Base-by-base conservation (phyloP, 768 basidiomycete species). In the Mycena venus region DNA sequence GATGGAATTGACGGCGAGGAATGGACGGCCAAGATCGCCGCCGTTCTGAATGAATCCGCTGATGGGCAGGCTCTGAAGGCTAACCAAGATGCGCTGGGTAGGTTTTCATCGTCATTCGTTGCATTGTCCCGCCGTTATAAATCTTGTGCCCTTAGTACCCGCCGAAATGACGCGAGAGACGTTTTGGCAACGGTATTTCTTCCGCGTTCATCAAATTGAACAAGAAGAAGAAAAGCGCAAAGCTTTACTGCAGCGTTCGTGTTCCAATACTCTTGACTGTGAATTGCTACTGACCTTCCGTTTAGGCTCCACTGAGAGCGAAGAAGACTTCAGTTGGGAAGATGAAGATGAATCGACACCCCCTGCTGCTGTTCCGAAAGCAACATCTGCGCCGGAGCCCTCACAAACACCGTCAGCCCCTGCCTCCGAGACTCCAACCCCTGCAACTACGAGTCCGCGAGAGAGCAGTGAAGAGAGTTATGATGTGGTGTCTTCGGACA, bases 271-370 rank as follows among this genome's bases (percentile, higher is more conserved):
- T 27, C 25, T 40, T 38, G 17, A 25, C n/a, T n/a, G n/a, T n/a
- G 19, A 17, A 3, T 49, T 17, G 34, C 1, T 17, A 38, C 63
- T 49, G 34, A 53, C 19, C 29, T 61, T 76, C 14, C 60, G 15
- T 14, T 55, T 74, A 92, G 91, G 88, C n/a, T 86, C 91, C 4
- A 82, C 86, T 10, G 91, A 93, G 70, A 90, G 88, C 31, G 96
- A 98, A 55, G 96, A 97, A 38, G 93, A 95, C 71, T 96, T 98
- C 83, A 94, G 91, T 78, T 98, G 96, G 96, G 96, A 97, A 80
- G 95, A 95, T 62, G 96, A 97, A n/a, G 95, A 96, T n/a, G 93
- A 94, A 61, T 70, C 79, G 1, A 65, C 73, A 40, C 68, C 61
- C 72, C 19, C 70, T 44, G 44, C 67, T 32, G 49, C 66, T 4